Evolutionary conservation across 1,284 basidiomycete species (phyloP).

Genomic region (Veloboletus limbatus): DNA sequence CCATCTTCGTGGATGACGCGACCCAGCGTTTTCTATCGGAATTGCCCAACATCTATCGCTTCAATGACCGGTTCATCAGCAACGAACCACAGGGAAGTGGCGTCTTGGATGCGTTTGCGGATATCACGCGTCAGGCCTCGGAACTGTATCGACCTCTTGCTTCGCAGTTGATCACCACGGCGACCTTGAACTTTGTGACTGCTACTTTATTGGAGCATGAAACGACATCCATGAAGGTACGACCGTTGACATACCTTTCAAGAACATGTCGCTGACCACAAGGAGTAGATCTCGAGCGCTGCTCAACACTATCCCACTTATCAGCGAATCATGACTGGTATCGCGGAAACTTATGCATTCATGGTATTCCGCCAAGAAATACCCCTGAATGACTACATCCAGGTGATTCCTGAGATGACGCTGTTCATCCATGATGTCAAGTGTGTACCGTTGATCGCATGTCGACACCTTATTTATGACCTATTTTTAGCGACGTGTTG

Average conservation of each 20-base stretch:
- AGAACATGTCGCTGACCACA: constrained; percentile 3
- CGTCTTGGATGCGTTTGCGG: constrained; percentile 31
- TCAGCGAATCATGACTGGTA: constrained; percentile 31
- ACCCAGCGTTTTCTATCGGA: constrained; percentile 13
- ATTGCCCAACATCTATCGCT: constrained; percentile 20
- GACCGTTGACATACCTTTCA: neutral
- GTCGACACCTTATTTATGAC: neutral
- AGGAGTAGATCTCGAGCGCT: constrained; percentile 15
- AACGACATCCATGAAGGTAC: constrained; percentile 24
- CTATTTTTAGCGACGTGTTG: constrained; percentile 35
- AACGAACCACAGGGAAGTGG: constrained; percentile 21
- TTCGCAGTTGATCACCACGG: constrained; percentile 30
- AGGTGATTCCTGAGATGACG: constrained; percentile 34
- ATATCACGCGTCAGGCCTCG: constrained; percentile 19
- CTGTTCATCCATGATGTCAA: constrained; percentile 33
- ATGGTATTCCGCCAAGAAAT: constrained; percentile 31
- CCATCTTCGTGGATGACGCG: constrained; percentile 33
- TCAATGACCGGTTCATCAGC: constrained; percentile 29
- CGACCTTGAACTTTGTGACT: constrained; percentile 27
- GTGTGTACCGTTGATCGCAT: constrained; percentile 20
- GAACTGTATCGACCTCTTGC: constrained; percentile 17
- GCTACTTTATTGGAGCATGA: constrained; percentile 32
- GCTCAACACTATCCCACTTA: constrained; percentile 30
- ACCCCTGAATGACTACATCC: constrained; percentile 32
- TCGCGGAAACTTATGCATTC: constrained; percentile 28